Evolutionary conservation across 495 filamentous ascomycete species (phyloP).

Genomic region (Penicillium simplicissimum): DNA sequence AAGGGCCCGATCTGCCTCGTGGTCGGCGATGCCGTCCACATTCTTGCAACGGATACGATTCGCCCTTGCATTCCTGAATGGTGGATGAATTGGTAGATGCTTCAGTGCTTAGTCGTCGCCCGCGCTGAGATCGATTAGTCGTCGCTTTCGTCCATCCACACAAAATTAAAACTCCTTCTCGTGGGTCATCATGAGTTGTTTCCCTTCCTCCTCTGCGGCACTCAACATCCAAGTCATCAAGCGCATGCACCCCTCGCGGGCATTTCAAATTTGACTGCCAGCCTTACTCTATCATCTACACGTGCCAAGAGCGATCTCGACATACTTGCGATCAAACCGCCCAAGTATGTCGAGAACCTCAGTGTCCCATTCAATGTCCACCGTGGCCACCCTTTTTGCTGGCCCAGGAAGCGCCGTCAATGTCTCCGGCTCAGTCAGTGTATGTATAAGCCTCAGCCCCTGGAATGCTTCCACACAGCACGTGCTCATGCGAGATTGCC

Average conservation of each 20-base stretch:
- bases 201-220: background rate
- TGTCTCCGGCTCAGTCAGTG: constrained; percentile 36
- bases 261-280: constrained; percentile 5
- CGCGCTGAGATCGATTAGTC: too few species aligned
- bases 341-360: constrained; percentile 22
- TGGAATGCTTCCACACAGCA: background rate
- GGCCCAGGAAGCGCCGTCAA: constrained; percentile 40
- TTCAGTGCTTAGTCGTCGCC: too few species aligned
- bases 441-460: constrained; percentile 23
- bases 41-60: constrained; percentile 28
- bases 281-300: background rate
- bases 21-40: constrained; percentile 21
- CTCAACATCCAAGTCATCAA: constrained; percentile 4
- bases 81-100: too few species aligned
- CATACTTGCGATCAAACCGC: constrained; percentile 5
- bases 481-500: background rate
- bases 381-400: constrained; percentile 43
- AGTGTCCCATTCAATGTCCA: constrained; percentile 30
- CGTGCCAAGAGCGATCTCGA: background rate
- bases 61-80: constrained; percentile 30
- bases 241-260: constrained; percentile 7
- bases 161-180: constrained; percentile 8
- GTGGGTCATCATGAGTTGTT: background rate
- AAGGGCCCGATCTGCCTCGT: constrained; percentile 19
- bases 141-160: background rate